Base-by-base conservation (phyloP, 192 early-diverging fungal species). In the Coemansia guatemalensis region DNA sequence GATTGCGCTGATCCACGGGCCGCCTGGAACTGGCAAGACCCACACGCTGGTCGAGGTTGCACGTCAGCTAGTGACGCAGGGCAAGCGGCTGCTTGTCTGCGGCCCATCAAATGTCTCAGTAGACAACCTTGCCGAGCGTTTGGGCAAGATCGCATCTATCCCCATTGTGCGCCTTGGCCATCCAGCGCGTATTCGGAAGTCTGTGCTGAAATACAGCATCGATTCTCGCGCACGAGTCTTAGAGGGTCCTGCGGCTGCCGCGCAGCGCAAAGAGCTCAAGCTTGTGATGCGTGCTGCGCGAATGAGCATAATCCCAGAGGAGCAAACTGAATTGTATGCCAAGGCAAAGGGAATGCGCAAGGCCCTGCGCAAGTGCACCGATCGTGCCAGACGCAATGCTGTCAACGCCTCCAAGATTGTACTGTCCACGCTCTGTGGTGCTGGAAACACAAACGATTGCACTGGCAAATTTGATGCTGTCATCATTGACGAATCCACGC, bases 31-130 rank as follows among this genome's bases (percentile, higher is more conserved):
- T 20, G 94, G 94, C 48, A 95, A 97, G 68, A 97, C 95, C 2
- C 85, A 92, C 60, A 93, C 92, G 9, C 60, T 92, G 17, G 88
- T 97, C 6, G 95, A 95, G 71, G 75, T 95, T n/a, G 82, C 95
- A 26, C 85, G 91, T 20, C 93, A 94, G 66, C 78, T 97, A 2
- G 72, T 67, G 20, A 73, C 69, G 1, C 66, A 75, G 2, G 82
- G 84, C 12, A 73, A 88, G 41, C 76, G 88, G 0, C 79, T 97
- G 7, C 75, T 97, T 5, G 93, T 95, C 2, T 97, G 95, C 67
- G 95, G 89, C 1, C 93, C 93, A 1, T 90, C 88, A n/a, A 97
- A 97, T 61, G 90, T 93, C 30, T 86, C 91, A 47, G 93, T 87
- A 78, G 93, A 95, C 65, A 97, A 94, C 61, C 65, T 95, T 25